These are phyloP conservation scores for Phytophthora chlamydospora DNA, from an alignment of 352 stramenopile genomes.

Conservation along the genomic window DNA sequence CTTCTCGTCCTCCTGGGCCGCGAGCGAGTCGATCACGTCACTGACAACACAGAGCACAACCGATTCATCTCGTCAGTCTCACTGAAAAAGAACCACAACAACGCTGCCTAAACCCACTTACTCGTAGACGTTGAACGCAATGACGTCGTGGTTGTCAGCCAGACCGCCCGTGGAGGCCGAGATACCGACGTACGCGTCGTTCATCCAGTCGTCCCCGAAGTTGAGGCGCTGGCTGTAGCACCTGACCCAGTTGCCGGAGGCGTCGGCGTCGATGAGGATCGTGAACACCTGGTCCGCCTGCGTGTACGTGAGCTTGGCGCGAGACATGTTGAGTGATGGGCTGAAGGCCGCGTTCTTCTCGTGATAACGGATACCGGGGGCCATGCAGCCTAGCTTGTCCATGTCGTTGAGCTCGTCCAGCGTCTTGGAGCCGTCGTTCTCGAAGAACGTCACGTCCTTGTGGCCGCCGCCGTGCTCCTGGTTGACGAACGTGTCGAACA, in stretches of 20 bases:
- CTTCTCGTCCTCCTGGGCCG: conserved; percentile 58
- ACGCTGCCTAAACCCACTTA: conserved; percentile 36
- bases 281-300: conserved; percentile 59
- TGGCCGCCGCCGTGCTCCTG: conserved; percentile 76
- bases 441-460: conserved; percentile 85
- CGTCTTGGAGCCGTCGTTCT: conserved; percentile 79
- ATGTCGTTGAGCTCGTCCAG: conserved; percentile 81
- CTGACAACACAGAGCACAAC: conserved; percentile 33
- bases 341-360: conserved; percentile 83
- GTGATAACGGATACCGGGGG: conserved; percentile 79
- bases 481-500: conserved; percentile 90
- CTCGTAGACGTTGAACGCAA: conserved; percentile 79
- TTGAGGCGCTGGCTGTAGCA: conserved; percentile 64
- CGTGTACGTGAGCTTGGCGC: conserved; percentile 81
- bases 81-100: background rate
- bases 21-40: conserved; percentile 67
- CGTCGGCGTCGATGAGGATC: conserved; percentile 77
- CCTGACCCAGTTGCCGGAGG: conserved; percentile 73
- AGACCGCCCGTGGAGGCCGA: conserved; percentile 84
- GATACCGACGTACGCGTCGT: conserved; percentile 73
- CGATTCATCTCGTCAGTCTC: conserved; percentile 13
- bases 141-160: conserved; percentile 86
- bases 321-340: conserved; percentile 80
- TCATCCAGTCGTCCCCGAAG: conserved; percentile 61
- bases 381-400: conserved; percentile 77